Evolutionary conservation across 2,329 filamentous ascomycete species (phyloP).

Genomic region (Juglanconis sp.): DNA sequence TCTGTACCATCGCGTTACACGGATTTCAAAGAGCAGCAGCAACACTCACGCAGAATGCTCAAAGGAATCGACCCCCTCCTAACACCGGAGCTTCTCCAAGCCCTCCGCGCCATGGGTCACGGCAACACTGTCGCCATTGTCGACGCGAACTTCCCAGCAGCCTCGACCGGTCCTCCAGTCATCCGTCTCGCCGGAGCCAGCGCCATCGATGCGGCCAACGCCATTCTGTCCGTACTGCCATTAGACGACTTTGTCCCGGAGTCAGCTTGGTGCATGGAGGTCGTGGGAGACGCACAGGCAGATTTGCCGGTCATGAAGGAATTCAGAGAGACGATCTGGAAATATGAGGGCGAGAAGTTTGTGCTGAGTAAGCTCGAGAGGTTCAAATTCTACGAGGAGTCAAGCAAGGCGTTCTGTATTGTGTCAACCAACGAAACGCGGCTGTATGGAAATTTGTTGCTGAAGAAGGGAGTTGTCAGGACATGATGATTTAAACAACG

Average conservation of each 20-base stretch:
- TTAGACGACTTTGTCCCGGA: slow-evolving; percentile 8
- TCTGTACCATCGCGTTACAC: background rate
- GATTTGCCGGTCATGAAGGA: slow-evolving; percentile 4
- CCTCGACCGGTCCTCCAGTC: slow-evolving; percentile 1
- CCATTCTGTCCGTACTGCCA: slow-evolving; percentile 8
- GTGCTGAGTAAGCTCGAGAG: slow-evolving; percentile 5
- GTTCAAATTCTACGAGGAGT: slow-evolving; percentile 1
- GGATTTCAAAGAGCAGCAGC: background rate
- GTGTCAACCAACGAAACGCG: background rate
- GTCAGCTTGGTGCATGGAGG: slow-evolving; percentile 10
- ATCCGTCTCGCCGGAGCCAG: slow-evolving; percentile 8
- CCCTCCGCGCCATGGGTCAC: slow-evolving; percentile 7
- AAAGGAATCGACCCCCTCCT: slow-evolving; percentile 7
- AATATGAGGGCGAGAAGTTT: slow-evolving; percentile 2
- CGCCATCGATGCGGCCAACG: slow-evolving; percentile 6
- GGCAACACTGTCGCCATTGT: slow-evolving; percentile 5
- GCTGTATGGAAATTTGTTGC: slow-evolving; percentile 2
- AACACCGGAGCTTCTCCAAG: slow-evolving; percentile 1
- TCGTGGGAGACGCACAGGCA: slow-evolving; percentile 1
- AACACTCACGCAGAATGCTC: background rate
- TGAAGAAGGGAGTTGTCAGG: slow-evolving; percentile 3
- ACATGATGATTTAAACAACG: background rate
- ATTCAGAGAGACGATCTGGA: slow-evolving; percentile 1
- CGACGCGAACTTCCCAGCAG: slow-evolving; percentile 8
- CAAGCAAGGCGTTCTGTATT: slow-evolving; percentile 2